Percentiles rank a stretch among this genome's conserved stretches.
These are phyloP conservation scores for Aegilops umbellulata DNA, from an alignment of 176 grass and related monocot genomes.

Conservation along the genomic window DNA sequence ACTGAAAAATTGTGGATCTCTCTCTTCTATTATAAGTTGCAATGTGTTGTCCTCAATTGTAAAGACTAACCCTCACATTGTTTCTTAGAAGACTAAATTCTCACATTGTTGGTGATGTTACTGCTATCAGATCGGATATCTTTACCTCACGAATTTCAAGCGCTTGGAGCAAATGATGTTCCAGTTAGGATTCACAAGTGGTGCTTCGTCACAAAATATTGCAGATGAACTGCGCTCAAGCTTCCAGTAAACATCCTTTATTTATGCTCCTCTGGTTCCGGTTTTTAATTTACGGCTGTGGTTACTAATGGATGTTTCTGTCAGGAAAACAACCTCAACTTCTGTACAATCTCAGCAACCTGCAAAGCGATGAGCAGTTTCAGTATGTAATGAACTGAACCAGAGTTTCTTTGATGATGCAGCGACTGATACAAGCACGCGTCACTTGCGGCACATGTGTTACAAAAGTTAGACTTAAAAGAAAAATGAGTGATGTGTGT, in stretches of 20 bases:
- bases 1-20: too few species aligned
- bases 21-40: background rate
- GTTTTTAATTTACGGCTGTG: background rate
- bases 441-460: background rate
- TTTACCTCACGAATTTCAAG: conserved; percentile 89
- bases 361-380: conserved; percentile 15
- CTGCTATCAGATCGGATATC: conserved; percentile 71
- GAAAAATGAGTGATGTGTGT: background rate
- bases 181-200: conserved; percentile 85
- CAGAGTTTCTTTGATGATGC: background rate
- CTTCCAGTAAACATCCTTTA: conserved; percentile 51
- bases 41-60: background rate
- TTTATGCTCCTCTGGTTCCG: background rate
- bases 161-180: conserved; percentile 92
- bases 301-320: background rate
- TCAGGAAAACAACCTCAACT: conserved; percentile 27
- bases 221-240: conserved; percentile 64
- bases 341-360: conserved; percentile 15
- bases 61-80: background rate
- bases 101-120: conserved; percentile 1
- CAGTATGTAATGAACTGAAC: background rate
- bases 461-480: background rate
- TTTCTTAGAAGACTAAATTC: background rate
- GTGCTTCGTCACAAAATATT: conserved; percentile 80
- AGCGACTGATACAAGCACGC: background rate